These are phyloP conservation scores for Osmanthus fragrans DNA, from an alignment of 257 asterid genomes.

Conservation along the genomic window DNA sequence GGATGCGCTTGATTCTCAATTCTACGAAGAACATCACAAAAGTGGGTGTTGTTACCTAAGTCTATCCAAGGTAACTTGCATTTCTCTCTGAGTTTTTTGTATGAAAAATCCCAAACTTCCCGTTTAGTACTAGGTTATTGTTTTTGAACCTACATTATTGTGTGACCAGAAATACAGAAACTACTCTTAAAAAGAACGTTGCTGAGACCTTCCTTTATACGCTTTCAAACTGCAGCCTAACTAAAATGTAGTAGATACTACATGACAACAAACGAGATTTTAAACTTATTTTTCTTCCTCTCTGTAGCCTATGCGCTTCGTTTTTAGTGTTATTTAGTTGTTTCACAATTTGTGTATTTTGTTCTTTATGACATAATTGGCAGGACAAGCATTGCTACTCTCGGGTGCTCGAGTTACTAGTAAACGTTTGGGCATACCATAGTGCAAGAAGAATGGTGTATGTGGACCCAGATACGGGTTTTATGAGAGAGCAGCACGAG, in stretches of 20 bases:
- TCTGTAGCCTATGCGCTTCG: neutral
- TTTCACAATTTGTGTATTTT: neutral
- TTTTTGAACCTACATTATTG: neutral
- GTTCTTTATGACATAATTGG: neutral
- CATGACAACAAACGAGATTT: neutral
- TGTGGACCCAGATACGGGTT: conserved; percentile 69
- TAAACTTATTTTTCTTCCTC: too few relatives aligned
- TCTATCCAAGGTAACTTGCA: conserved; percentile 57
- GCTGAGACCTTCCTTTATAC: neutral
- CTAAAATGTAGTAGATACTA: neutral
- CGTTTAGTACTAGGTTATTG: neutral
- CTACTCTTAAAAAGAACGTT: neutral
- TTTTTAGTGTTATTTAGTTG: neutral
- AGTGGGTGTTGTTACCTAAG: conserved; percentile 74
- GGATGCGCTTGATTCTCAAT: conserved; percentile 73
- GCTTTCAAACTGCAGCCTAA: neutral
- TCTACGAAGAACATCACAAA: conserved; percentile 63
- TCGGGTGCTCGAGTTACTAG: conserved; percentile 75
- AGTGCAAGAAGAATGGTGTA: conserved; percentile 84
- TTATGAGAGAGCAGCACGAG: conserved; percentile 76
- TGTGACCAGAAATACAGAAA: neutral
- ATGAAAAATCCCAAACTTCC: neutral
- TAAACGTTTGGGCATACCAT: conserved; percentile 96
- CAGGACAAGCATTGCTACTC: conserved; percentile 97
- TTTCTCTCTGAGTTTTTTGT: neutral